These are phyloP conservation scores for Yamadazyma buinensis DNA, from an alignment of 1,139 yeast genomes.

Conservation along the genomic window DNA sequence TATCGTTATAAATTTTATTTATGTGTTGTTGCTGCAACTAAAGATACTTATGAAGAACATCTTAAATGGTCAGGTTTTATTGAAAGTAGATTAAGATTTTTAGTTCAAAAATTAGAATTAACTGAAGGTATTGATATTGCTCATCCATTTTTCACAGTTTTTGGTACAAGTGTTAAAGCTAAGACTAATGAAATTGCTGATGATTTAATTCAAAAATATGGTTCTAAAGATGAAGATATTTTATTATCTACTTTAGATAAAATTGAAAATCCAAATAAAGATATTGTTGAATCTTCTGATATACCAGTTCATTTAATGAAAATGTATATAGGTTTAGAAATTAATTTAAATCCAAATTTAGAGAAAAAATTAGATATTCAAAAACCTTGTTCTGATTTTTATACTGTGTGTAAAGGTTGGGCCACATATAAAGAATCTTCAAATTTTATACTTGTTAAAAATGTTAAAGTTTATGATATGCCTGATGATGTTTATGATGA, in stretches of 20 bases:
- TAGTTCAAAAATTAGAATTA: constrained; percentile 79
- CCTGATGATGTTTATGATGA: constrained; percentile 83
- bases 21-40: constrained; percentile 76
- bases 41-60: constrained; percentile 64
- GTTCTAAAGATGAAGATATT: constrained; percentile 42
- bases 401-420: constrained; percentile 73
- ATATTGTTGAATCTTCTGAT: constrained; percentile 12
- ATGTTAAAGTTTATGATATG: constrained; percentile 75
- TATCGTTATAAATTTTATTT: constrained; percentile 79
- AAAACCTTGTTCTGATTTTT: constrained; percentile 88
- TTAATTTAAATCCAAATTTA: constrained; percentile 45
- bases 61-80: constrained; percentile 89
- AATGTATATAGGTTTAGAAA: constrained; percentile 74
- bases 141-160: constrained; percentile 62
- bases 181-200: constrained; percentile 47
- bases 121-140: constrained; percentile 74
- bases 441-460: constrained; percentile 65
- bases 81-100: constrained; percentile 76
- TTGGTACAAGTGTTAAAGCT: constrained; percentile 27
- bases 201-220: constrained; percentile 44
- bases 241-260: constrained; percentile 10
- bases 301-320: constrained; percentile 60
- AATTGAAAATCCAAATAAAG: constrained; percentile 10
- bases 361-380: constrained; percentile 79
- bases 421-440: constrained; percentile 56